Evolutionary conservation across 768 basidiomycete genomes (phyloP).

Genomic region (Macrolepiota dolichaula): DNA sequence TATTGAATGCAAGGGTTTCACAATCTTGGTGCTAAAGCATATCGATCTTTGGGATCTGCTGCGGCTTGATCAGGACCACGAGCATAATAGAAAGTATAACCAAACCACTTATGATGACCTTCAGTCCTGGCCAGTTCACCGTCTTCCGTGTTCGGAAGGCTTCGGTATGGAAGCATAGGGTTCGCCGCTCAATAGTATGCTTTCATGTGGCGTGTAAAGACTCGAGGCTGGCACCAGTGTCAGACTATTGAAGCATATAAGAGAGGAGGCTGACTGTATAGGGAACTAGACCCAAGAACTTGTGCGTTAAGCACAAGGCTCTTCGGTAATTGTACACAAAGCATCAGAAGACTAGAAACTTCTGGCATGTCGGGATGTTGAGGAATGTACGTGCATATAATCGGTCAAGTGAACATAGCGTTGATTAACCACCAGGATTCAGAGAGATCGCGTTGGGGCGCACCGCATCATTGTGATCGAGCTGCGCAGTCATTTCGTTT

Average conservation of each 20-base stretch:
- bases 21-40: background rate
- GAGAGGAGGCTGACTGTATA: background rate
- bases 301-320: background rate
- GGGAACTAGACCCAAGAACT: background rate
- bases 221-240: background rate
- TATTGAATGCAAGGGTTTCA: background rate
- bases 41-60: slow-evolving; percentile 2
- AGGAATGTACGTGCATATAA: background rate
- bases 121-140: background rate
- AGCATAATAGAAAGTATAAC: background rate
- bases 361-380: background rate
- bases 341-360: background rate
- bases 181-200: background rate
- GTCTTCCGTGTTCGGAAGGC: background rate
- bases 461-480: background rate
- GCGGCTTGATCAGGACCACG: background rate
- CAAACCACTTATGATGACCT: background rate
- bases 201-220: background rate
- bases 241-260: background rate
- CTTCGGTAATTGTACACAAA: background rate
- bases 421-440: background rate
- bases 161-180: slow-evolving; percentile 1
- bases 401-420: background rate
- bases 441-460: background rate
- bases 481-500: background rate